Percentiles rank a stretch among this genome's conserved stretches.
phyloP scores from a whole-genome alignment of 306 rosid species.

The Pyrus betulifolia region DNA sequence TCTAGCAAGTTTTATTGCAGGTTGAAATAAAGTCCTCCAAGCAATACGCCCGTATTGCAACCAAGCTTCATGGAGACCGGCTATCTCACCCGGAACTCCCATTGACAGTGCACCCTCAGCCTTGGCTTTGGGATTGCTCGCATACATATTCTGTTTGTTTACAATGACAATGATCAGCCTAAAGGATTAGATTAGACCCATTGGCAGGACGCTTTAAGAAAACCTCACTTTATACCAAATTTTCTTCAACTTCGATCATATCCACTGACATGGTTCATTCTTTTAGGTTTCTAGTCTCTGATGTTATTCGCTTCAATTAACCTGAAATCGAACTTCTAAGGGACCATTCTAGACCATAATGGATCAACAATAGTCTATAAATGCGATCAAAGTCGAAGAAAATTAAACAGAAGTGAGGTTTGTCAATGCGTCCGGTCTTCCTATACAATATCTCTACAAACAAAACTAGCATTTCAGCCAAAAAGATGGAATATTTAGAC shows the following conservation, averaged over 20 bases:
- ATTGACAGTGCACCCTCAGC: conserved; percentile 49
- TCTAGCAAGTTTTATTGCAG: conserved; percentile 70
- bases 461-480: conserved; percentile 7
- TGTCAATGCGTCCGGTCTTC: background rate
- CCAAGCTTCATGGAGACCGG: conserved; percentile 92
- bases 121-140: conserved; percentile 45
- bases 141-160: conserved; percentile 67
- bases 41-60: conserved; percentile 58
- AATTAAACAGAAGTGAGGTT: background rate
- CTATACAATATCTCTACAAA: background rate
- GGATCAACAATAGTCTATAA: no score
- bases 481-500: conserved; percentile 32
- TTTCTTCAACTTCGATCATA: background rate
- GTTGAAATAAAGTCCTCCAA: conserved; percentile 68
- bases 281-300: no score
- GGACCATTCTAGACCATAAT: no score
- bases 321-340: no score
- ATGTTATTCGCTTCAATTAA: no score
- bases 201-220: background rate
- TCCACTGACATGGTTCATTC: background rate
- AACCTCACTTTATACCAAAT: background rate
- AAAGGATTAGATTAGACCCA: background rate
- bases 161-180: background rate
- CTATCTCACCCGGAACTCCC: conserved; percentile 92
- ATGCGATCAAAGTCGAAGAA: background rate